phyloP scores from a whole-genome alignment of 75 land plant species.

The Sequoia sempervirens region DNA sequence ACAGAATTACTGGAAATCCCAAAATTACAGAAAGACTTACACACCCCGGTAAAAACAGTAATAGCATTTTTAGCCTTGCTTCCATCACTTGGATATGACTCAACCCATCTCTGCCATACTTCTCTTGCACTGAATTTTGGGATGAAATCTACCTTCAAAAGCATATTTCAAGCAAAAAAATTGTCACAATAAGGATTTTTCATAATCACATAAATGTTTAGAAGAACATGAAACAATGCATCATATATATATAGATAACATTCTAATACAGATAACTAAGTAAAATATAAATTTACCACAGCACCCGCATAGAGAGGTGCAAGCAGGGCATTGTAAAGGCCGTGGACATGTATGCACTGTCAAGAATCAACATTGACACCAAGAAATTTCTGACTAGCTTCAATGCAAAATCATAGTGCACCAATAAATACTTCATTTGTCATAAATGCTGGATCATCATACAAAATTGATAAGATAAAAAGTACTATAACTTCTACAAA shows the following conservation, averaged over 20 bases:
- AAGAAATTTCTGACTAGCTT: not conserved
- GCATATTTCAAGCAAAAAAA: not conserved
- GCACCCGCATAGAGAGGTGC: slow-evolving; percentile 37
- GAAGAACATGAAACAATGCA: not conserved
- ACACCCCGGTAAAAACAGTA: slow-evolving; percentile 51
- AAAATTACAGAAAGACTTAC: not conserved
- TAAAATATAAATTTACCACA: slow-evolving; percentile 18
- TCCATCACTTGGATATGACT: slow-evolving; percentile 30
- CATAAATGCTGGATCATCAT: not conserved
- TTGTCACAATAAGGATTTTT: not conserved
- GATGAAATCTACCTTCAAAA: slow-evolving; percentile 42
- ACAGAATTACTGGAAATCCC: not conserved
- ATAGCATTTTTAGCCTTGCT: slow-evolving; percentile 23
- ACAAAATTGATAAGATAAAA: not conserved
- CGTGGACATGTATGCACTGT: slow-evolving; percentile 32
- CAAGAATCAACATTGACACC: slow-evolving; percentile 13
- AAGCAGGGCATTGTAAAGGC: slow-evolving; percentile 35
- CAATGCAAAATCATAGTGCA: not conserved
- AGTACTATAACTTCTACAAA: not conserved
- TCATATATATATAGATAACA: not conserved
- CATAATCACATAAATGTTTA: not conserved
- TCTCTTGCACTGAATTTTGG: slow-evolving; percentile 48
- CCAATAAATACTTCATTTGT: slow-evolving; percentile 2
- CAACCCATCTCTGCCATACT: slow-evolving; percentile 52
- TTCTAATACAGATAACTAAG: not conserved